These are phyloP conservation scores for Quercus rubra DNA, from an alignment of 306 rosid species.

Conservation along the genomic window DNA sequence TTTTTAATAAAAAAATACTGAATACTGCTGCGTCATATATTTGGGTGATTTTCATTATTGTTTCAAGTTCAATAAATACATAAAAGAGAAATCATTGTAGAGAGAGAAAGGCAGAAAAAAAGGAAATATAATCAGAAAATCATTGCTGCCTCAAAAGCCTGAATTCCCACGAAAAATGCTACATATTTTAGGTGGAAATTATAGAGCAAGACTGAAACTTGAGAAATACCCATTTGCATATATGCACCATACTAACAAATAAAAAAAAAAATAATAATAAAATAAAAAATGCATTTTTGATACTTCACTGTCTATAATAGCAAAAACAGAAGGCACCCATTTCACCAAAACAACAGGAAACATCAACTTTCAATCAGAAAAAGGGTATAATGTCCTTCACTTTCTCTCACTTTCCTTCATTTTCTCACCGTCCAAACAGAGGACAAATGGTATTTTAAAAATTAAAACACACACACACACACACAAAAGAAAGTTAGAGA, in stretches of 20 bases:
- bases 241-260: constrained; percentile 8
- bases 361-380: background rate
- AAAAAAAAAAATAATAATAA: background rate
- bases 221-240: background rate
- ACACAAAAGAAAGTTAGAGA: background rate
- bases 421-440: constrained; percentile 24
- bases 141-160: constrained; percentile 4
- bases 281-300: background rate
- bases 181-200: background rate
- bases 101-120: background rate
- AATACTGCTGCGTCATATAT: constrained; percentile 21
- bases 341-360: background rate
- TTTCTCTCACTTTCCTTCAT: background rate
- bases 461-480: background rate
- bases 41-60: constrained; percentile 17
- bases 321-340: background rate
- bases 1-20: background rate
- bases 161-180: constrained; percentile 18
- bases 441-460: background rate
- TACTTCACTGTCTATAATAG: background rate
- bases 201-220: background rate
- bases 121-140: background rate
- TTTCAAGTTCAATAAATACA: constrained; percentile 11
- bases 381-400: background rate
- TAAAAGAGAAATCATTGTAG: constrained; percentile 22